These are phyloP conservation scores for Rusavskia elegans DNA, from an alignment of 495 filamentous ascomycete genomes.

Conservation along the genomic window DNA sequence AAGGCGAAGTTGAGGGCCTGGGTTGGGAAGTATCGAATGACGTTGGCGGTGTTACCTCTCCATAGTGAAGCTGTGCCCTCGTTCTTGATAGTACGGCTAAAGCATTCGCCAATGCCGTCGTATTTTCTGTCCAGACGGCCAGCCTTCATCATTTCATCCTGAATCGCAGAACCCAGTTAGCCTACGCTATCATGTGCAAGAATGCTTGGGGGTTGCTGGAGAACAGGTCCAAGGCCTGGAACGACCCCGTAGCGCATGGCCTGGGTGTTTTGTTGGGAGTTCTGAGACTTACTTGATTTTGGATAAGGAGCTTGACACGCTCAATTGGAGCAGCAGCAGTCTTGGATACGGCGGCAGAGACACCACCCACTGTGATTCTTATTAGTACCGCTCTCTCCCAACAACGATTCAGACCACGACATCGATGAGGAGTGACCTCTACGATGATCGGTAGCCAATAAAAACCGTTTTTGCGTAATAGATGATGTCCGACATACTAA, in stretches of 20 bases:
- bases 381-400: background rate
- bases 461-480: background rate
- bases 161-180: background rate
- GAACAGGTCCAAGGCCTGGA: too few relatives aligned
- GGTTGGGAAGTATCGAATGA: slow-evolving; percentile 99
- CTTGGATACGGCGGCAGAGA: slow-evolving; percentile 99
- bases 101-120: slow-evolving; percentile 87
- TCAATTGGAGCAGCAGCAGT: slow-evolving; percentile 99
- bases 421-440: too few relatives aligned
- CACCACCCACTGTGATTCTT: slow-evolving; percentile 74
- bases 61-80: slow-evolving; percentile 79
- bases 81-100: slow-evolving; percentile 65
- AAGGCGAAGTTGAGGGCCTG: slow-evolving; percentile 99
- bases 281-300: slow-evolving; percentile 79
- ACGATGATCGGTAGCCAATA: background rate
- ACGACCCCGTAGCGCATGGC: too few relatives aligned
- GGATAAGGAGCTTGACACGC: slow-evolving; percentile 99
- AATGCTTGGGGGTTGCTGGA: background rate
- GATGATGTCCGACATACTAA: slow-evolving; percentile 59
- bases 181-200: slow-evolving; percentile 8
- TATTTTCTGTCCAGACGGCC: slow-evolving; percentile 98
- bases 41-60: slow-evolving; percentile 99
- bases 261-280: too few relatives aligned
- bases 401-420: too few relatives aligned
- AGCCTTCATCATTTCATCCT: slow-evolving; percentile 99